Conservation (phyloP, 75 land plant genomes). For the Picea sitchensis region DNA sequence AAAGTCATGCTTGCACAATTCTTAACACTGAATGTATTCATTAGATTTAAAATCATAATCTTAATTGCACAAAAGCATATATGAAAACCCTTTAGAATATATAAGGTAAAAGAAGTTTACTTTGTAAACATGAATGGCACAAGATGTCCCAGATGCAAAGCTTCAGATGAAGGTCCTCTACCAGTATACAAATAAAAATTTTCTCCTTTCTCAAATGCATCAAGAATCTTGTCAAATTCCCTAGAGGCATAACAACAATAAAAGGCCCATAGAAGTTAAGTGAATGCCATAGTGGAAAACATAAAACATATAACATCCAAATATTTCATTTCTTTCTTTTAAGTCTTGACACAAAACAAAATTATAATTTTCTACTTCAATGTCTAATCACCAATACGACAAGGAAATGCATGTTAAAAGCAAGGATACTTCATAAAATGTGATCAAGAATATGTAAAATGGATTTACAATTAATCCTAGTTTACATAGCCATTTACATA, state of each 20-base stretch:
- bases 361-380: background rate
- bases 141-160: slow-evolving; percentile 95
- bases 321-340: background rate
- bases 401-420: background rate
- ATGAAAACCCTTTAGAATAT: background rate
- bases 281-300: background rate
- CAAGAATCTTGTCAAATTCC: slow-evolving; percentile 86
- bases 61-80: background rate
- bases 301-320: background rate
- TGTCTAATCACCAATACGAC: background rate
- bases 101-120: slow-evolving; percentile 26
- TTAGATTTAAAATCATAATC: background rate
- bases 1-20: no score
- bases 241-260: slow-evolving; percentile 20
- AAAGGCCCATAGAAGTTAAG: background rate
- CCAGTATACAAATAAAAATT: slow-evolving; percentile 96
- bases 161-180: slow-evolving; percentile 94
- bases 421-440: background rate
- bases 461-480: background rate
- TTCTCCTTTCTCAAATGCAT: slow-evolving; percentile 84
- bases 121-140: slow-evolving; percentile 98
- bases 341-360: background rate
- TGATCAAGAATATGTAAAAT: background rate
- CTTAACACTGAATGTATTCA: no score
- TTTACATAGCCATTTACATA: background rate